These are phyloP conservation scores for Penicillium sp. DNA, from an alignment of 2,329 filamentous ascomycete species.

Conservation along the genomic window DNA sequence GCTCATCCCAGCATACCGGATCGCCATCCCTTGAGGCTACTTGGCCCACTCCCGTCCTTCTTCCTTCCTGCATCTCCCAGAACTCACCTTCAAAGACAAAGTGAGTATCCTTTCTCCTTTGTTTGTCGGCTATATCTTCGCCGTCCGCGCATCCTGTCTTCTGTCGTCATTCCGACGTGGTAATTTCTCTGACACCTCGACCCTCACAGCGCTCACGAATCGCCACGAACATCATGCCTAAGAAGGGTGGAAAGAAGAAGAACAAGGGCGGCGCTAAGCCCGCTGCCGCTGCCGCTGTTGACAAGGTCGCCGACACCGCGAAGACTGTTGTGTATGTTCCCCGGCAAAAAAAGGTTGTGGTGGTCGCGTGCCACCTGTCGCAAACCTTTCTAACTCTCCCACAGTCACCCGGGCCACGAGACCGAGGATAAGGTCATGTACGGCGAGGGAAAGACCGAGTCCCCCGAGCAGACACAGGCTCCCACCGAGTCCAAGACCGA, in stretches of 20 bases:
- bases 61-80: slow-evolving; percentile 5
- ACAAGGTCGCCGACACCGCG: slow-evolving; percentile 27
- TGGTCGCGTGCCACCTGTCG: slow-evolving; percentile 16
- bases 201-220: slow-evolving; percentile 9
- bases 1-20: slow-evolving; percentile 11
- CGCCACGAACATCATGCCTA: slow-evolving; percentile 28
- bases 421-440: slow-evolving; percentile 23
- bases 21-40: slow-evolving; percentile 14
- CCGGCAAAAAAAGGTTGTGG: not conserved
- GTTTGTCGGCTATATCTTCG: not conserved
- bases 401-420: slow-evolving; percentile 22
- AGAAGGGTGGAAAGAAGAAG: slow-evolving; percentile 36
- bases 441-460: slow-evolving; percentile 19
- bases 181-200: slow-evolving; percentile 10
- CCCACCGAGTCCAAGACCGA: slow-evolving; percentile 14
- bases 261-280: slow-evolving; percentile 30
- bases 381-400: not conserved
- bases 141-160: not conserved
- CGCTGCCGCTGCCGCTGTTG: slow-evolving; percentile 23
- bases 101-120: slow-evolving; percentile 4
- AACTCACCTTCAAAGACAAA: not conserved
- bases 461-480: slow-evolving; percentile 12
- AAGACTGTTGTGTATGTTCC: slow-evolving; percentile 35
- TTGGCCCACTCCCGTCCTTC: slow-evolving; percentile 19
- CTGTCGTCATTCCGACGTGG: slow-evolving; percentile 15